Conservation (phyloP, 1,284 basidiomycete genomes). For the Irpex sp. region DNA sequence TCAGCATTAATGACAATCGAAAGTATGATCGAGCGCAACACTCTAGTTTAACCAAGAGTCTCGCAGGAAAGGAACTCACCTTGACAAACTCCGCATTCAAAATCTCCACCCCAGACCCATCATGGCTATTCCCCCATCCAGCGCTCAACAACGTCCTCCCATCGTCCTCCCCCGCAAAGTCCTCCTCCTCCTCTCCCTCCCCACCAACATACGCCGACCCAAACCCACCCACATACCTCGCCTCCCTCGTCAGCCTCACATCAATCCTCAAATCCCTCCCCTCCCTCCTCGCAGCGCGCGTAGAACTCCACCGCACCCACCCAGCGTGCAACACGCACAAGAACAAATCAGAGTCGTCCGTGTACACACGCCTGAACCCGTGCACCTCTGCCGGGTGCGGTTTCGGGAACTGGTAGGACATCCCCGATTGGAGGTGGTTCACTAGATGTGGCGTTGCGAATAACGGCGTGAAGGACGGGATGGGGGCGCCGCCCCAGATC, state of each 20-base stretch:
- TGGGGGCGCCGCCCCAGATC: constrained; percentile 67
- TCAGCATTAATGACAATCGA: constrained; percentile 1
- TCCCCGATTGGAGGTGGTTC: constrained; percentile 13
- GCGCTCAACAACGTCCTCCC: constrained; percentile 60
- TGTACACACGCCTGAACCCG: constrained; percentile 52
- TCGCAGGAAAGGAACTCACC: constrained; percentile 37
- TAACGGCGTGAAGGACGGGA: constrained; percentile 35
- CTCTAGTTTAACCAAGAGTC: too few species aligned
- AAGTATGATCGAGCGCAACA: constrained; percentile 7
- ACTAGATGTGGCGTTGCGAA: constrained; percentile 20
- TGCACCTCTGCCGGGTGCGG: constrained; percentile 23
- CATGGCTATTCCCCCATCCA: constrained; percentile 72
- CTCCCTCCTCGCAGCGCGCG: constrained; percentile 43
- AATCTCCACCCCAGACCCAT: constrained; percentile 71
- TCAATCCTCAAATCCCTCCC: constrained; percentile 55
- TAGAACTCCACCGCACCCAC: constrained; percentile 57
- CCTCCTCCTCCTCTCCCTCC: constrained; percentile 16
- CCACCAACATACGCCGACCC: constrained; percentile 20
- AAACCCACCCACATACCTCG: constrained; percentile 41
- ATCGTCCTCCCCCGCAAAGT: constrained; percentile 54
- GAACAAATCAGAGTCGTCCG: constrained; percentile 71
- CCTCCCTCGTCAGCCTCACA: constrained; percentile 38
- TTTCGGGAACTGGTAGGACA: constrained; percentile 17
- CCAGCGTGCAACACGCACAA: constrained; percentile 72
- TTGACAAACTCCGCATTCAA: constrained; percentile 56